Evolutionary conservation across 2,329 filamentous ascomycete genomes (phyloP), one percentile per base, ranked within the genome.

Genomic region (Scorias spongiosa): DNA sequence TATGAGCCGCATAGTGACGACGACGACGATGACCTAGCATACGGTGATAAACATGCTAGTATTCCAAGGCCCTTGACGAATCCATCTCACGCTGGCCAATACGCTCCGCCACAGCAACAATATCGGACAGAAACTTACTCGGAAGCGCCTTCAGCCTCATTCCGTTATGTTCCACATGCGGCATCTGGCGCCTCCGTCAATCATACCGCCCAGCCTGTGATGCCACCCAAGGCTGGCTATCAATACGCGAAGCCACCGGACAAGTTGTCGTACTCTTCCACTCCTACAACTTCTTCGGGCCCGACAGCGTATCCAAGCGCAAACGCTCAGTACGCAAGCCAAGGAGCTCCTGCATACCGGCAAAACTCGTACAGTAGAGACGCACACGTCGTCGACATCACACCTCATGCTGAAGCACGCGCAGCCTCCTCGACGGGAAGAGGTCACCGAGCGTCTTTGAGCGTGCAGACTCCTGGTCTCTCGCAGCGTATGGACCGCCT

Each of bases 401-500:
- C 61, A 6, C 66, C 66, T 6, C 59, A 60, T 14, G 43, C 46
- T 38, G 48, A 47, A 10, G 48, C 51, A 34, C 48, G 49, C 37
- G 46, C 52, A 38, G 50, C 32, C 46, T 53, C 29, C 51, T 49
- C 28, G 29, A 44, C 28, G 41, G 42, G 9, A 38, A 52, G 40
- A 39, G 39, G 15, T 20, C 42, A 42, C 8, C 43, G 48, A 4
- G 48, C 15, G 54, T 43, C 44, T 42, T 57, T 17, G 54, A 57
- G 40, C 52, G 57, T 14, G 14, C 56, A 50, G 18, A 48, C 54
- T 26, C 50, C 53, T 7, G 64, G 63, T 2, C 53, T 69, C 18
- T 55, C 52, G 7, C 55, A 56, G 30, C 61, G 65, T 32, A 67
- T 69, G 65, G 62, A 67, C 42, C 60, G 66, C 40, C 59, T 71